Evolutionary conservation across 495 filamentous ascomycete genomes (phyloP), one percentile per base, ranked within the genome.

Genomic region (Parachaetomium inaequale): DNA sequence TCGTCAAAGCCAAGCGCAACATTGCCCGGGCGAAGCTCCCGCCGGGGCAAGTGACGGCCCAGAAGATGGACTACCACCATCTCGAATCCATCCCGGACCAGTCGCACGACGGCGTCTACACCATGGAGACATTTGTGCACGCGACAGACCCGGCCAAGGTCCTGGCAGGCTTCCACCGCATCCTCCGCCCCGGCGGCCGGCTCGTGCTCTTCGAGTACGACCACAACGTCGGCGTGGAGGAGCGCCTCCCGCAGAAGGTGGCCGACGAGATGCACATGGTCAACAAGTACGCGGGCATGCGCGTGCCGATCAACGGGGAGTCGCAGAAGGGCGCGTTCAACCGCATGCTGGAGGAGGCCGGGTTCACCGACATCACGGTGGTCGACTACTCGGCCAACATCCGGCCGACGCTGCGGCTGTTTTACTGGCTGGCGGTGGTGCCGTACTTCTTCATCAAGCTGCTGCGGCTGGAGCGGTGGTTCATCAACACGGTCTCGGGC

Each of bases 81-180:
- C 74, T 86, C 1, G 68, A 79, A 10, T 51, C 57, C 7, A 71
- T 81, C 36, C 59, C 63, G 7, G 53, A 63, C 36, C 65, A 63
- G 11, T 78, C 75, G 0, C 77, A 81, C 56, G 80, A 85, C 61
- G 83, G 83, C 19, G 65, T 80, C 53, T 86, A 85, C 64, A 84
- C 82, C 2, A 84, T 84, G 75, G 83, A 86, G 64, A 85, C 82
- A 0, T 76, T 85, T 28, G 81, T 84, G 6, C 82, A 86, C 63
- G 81, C 84, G 7, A 82, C 76, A 1, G 77, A 85, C 23, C 78
- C 78, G 7, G 64, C 21, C n/a, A 38, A 71, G 12, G 82, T 77
- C 1, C 62, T 84, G 28, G 55, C 63, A 11, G 74, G 78, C 42
- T 85, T 85, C 66, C 74, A 73, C 66, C 78, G 79, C 29, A 53